Base-by-base conservation (phyloP, 163 green algal genomes). In the Scenedesmus sp. region DNA sequence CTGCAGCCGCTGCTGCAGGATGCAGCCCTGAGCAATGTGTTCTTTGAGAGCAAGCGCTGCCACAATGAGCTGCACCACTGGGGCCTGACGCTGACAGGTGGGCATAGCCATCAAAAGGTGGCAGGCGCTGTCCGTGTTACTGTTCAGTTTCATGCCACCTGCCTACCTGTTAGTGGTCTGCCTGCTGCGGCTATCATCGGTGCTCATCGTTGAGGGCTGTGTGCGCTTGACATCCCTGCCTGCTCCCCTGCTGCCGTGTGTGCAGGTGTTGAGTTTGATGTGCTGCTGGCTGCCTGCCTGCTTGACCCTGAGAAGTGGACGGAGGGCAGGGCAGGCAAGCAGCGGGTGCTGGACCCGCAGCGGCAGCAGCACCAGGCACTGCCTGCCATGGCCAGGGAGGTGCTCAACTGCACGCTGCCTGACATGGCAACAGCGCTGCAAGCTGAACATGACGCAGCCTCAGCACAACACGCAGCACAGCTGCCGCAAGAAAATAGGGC, bases 11-110 rank as follows among this genome's bases (percentile, higher is more conserved):
- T 86, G 73, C 74, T 86, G 62, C 56, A 86, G 74, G 26, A 77
- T 77, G 73, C 26, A 23, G 56, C 2, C 0, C n/a, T 18, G 4
- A 23, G 34, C 87, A 91, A 90, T 23, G 18, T 66, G 4, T 55
- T 90, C 16, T 90, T 90, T 82, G 85, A 90, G 46, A 90, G 85
- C 85, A 90, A 90, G 85, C 46, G 85, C 64, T 82, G 64, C 54
- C 16, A 84, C 85, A 90, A 66, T 55, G 85, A 90, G 26, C 55
- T 91, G 5, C 23, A 56, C 1, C 74, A 91, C 76, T 77, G 59
- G 87, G 76, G 74, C 15, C 7, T 91, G 23, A 46, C 46, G 57
- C 57, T 86, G n/a, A 74, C n/a, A 77, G 87, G 77, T 81, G 74
- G 77, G 74, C n/a, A 55, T 18, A 46, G 34, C 34, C 16, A 85